Base-by-base conservation (phyloP, 495 filamentous ascomycete species). In the Monascus purpureus region DNA sequence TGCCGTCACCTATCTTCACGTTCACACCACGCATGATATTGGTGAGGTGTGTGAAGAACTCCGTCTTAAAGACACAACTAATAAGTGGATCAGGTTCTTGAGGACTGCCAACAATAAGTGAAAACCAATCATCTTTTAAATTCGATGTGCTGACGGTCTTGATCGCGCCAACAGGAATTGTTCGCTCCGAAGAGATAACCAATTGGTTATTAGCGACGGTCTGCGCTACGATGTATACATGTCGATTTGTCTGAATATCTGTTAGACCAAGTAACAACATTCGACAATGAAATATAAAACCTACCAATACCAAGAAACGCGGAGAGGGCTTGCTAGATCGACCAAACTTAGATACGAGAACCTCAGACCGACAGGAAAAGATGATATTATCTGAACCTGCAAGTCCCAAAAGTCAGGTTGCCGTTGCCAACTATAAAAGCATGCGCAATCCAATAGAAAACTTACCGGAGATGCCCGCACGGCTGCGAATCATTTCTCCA, bases 61-160 rank as follows among this genome's bases (percentile, higher is more conserved):
- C 92, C 0, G 88, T 96, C 63, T 99, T 99, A 52, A 99, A 77
- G 17, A 93, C 60, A 49, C 92, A 99, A 53, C 74, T 90, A 27
- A 96, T 53, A 20, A 99, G 65, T 5, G 88, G 85, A 56, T 99
- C 92, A 0, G 92, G 67, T 48, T 94, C 90, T 47, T 93, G 82
- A 9, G 71, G 74, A 9, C 82, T 87, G 20, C 87, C 87, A 25
- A 92, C 68, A 3, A 88, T 80, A 29, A 99, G 53, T 1, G 87
- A 82, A 49, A 96, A 93, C 92, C 92, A 99, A 56, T 96, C 92
- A 42, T 99, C 92, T 40, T 79, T 82, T 32, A 80, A 55, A 19
- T 67, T 82, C 2, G 86, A 90, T 7, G 73, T 61, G 43, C 82
- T 70, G 40, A 95, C 66, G 42, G 75, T 82, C 50, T 87, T 92